Percentiles rank a stretch among this genome's conserved stretches.
These are phyloP conservation scores for Penicillium goetzii DNA, from an alignment of 495 filamentous ascomycete genomes.

Conservation along the genomic window DNA sequence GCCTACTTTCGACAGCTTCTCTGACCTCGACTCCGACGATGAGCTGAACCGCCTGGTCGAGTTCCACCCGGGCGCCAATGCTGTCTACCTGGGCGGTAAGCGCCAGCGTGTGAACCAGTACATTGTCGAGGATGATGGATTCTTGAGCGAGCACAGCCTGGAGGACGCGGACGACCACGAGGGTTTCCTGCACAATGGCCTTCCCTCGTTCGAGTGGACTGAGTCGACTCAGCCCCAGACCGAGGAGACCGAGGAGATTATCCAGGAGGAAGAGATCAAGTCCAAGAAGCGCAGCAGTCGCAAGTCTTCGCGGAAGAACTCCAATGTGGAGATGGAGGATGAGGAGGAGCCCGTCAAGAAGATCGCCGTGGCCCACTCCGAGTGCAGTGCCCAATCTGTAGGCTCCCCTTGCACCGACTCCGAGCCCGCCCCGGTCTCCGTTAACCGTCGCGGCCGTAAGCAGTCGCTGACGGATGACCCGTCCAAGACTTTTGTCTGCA, in stretches of 20 bases:
- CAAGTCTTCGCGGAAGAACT: slow-evolving; percentile 55
- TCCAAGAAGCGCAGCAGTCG: slow-evolving; percentile 63
- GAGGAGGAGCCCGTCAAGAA: slow-evolving; percentile 33
- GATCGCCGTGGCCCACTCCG: slow-evolving; percentile 16
- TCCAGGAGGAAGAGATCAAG: slow-evolving; percentile 53
- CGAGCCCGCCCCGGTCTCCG: slow-evolving; percentile 61
- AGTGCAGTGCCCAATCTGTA: slow-evolving; percentile 22
- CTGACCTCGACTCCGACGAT: slow-evolving; percentile 91
- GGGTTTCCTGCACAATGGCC: slow-evolving; percentile 56
- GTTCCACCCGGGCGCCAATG: slow-evolving; percentile 61
- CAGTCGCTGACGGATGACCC: slow-evolving; percentile 98
- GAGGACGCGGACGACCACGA: slow-evolving; percentile 74
- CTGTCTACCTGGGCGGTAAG: slow-evolving; percentile 71
- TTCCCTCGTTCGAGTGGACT: slow-evolving; percentile 45
- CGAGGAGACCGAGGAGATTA: slow-evolving; percentile 30
- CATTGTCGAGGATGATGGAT: slow-evolving; percentile 72
- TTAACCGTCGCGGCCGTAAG: slow-evolving; percentile 95
- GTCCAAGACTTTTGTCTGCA: slow-evolving; percentile 97
- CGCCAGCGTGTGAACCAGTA: slow-evolving; percentile 73
- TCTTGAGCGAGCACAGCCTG: slow-evolving; percentile 74
- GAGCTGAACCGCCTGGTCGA: slow-evolving; percentile 81
- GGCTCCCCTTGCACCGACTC: slow-evolving; percentile 29
- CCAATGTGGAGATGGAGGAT: slow-evolving; percentile 32
- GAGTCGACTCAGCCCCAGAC: slow-evolving; percentile 35
- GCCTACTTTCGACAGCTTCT: slow-evolving; percentile 79